Evolutionary conservation across 768 basidiomycete species (phyloP), one percentile per base, ranked within the genome.

Genomic region (Mycena maculata): DNA sequence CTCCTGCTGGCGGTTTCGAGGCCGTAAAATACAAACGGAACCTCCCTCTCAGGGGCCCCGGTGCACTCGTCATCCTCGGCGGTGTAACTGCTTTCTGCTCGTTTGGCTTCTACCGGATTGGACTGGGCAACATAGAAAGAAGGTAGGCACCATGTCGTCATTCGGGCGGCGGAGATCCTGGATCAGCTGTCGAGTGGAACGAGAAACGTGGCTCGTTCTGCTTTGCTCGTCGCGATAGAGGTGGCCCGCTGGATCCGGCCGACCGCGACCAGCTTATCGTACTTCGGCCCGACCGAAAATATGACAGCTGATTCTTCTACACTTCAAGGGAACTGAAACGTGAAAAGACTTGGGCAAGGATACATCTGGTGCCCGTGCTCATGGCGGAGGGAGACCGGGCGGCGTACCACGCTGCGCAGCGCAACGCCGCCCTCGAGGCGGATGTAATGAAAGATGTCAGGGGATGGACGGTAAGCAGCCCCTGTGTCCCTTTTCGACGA

Each of bases 341-440:
- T 69, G 97, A 99, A 83, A 92, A 92, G 80, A 89, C 90, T 38
- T 98, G 97, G 97, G 93, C 96, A 64, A 89, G 97, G 69, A 95
- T 99, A 76, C 90, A 99, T 82, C 87, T 98, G 36, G 91, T 96
- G 33, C 98, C 97, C 12, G 78, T 98, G 63, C 85, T 99, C 49
- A 85, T 96, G 72, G 97, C 97, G 41, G 97, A 99, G 78, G 90
- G 90, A 5, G 97, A 99, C 82, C 91, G 98, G 60, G 95, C 96
- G 77, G 84, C 86, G 61, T 95, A 93, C 83, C 86, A 94, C 66
- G 88, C 94, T 41, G 82, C 90, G 74, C 87, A 90, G 75, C 95
- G 93, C n/a, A 89, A 89, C 53, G 55, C 91, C 59, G 90, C 82
- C 28, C 81, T 94, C 49, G 98, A 99, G 80, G 85, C 83, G 80